Evolutionary conservation across 768 basidiomycete species (phyloP).

Genomic region (Termitomyces sp.): DNA sequence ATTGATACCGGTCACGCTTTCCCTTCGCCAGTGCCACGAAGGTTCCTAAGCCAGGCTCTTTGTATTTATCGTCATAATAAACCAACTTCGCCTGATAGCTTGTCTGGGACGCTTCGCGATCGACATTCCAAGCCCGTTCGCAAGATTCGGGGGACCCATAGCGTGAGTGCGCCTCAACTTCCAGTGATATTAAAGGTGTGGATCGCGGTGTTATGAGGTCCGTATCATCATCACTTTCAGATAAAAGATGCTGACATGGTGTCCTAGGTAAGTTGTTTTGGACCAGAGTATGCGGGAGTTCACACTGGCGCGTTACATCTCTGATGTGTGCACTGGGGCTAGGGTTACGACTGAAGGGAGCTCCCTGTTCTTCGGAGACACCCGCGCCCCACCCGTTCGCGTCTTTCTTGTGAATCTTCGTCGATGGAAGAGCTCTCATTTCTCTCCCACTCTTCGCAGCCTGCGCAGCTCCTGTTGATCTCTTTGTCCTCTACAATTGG

Average conservation of each 20-base stretch:
- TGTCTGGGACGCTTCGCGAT: not conserved
- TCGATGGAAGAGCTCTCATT: not conserved
- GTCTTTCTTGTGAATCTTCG: not conserved
- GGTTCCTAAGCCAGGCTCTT: not conserved
- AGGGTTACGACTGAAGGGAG: not conserved
- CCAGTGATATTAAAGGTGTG: not conserved
- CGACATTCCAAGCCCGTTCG: not conserved
- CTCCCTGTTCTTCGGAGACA: not conserved
- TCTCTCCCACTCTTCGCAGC: not conserved
- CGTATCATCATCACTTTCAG: not conserved
- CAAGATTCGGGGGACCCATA: not conserved
- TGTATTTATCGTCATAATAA: not conserved
- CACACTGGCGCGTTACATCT: not conserved
- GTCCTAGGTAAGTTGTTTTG: not conserved
- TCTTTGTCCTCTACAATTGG: not conserved
- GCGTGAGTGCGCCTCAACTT: not conserved
- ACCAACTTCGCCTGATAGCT: not conserved
- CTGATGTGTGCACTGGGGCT: not conserved
- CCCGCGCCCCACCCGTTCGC: not conserved
- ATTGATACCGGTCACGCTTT: not conserved
- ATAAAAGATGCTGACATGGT: not conserved
- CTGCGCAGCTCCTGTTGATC: not conserved
- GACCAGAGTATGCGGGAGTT: not conserved
- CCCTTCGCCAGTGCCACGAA: not conserved
- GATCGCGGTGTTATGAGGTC: not conserved